Evolutionary conservation across 2,329 filamentous ascomycete species (phyloP), one percentile per base, ranked within the genome.

Genomic region (Gaeumannomyces tritici): DNA sequence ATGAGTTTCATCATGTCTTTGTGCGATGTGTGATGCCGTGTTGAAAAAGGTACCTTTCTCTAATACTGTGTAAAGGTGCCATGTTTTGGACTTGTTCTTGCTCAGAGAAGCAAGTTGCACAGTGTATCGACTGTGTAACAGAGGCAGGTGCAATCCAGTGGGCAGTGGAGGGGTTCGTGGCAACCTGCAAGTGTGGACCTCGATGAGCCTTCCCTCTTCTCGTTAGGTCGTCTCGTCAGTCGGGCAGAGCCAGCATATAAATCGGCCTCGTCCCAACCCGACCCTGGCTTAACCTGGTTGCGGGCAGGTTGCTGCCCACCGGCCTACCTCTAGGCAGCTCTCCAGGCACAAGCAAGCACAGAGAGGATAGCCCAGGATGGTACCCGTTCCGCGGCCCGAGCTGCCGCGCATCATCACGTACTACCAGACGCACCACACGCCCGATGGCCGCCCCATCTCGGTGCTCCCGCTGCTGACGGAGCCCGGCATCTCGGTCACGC

Each of bases 401-500:
- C 65, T 70, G 31, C 71, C 71, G 8, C 69, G 71, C 29, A 67
- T 75, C 57, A 71, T 75, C 58, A 69, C 70, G 47, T 75, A 75
- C 70, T 73, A 73, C 66, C 77, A 80, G 66, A 79, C 77, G 6
- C 77, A 75, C 68, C 76, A 79, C 67, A 70, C 72, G 56, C 66
- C 69, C 24, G 57, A 62, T 4, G 74, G 74, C 59, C 69, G 69
- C 2, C 70, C 70, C 47, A 73, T 78, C 62, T 78, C 76, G 21
- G 69, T 79, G 28, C 70, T 79, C 13, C 76, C 77, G 0, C 70
- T 80, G 29, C 68, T 79, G 58, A 73, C 71, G 4, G 66, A 73
- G 59, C 72, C 74, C 5, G 70, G 67, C 62, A 74, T 77, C 65
- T 65, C 67, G 35, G 64, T 78, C n/a, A 91, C 90, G 0, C 90